These are phyloP conservation scores for Penicillium salamii DNA, from an alignment of 495 filamentous ascomycete species.

Conservation along the genomic window DNA sequence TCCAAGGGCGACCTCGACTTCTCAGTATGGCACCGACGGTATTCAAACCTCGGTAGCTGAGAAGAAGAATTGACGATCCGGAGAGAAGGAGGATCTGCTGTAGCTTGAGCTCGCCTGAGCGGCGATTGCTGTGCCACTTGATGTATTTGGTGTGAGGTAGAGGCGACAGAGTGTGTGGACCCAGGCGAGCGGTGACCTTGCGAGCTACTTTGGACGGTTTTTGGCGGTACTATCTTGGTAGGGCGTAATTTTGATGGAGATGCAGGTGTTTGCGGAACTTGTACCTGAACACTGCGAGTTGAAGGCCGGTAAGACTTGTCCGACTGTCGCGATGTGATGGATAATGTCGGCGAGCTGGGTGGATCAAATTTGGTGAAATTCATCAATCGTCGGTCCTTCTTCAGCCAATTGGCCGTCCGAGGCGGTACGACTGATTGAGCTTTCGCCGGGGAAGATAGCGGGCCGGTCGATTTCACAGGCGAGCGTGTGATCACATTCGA, in stretches of 20 bases:
- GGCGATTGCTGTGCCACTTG: background rate
- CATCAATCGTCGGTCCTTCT: conserved; percentile 32
- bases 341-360: conserved; percentile 39
- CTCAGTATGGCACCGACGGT: conserved; percentile 29
- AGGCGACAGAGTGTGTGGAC: background rate
- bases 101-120: background rate
- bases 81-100: conserved; percentile 23
- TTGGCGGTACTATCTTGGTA: background rate
- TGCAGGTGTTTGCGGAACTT: conserved; percentile 1
- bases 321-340: conserved; percentile 18
- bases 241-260: background rate
- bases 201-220: background rate
- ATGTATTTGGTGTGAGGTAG: background rate
- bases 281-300: conserved; percentile 1
- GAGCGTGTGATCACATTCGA: background rate
- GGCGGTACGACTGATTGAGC: conserved; percentile 1
- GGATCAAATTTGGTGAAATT: conserved; percentile 37
- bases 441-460: conserved; percentile 1
- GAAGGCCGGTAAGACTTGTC: conserved; percentile 10
- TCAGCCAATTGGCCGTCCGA: conserved; percentile 33
- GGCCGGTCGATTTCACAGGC: background rate
- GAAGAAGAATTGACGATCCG: conserved; percentile 41
- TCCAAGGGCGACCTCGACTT: conserved; percentile 4
- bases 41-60: conserved; percentile 46
- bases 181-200: background rate